phyloP scores from a whole-genome alignment of 2,329 filamentous ascomycete genomes.

The Fusarium sp. region DNA sequence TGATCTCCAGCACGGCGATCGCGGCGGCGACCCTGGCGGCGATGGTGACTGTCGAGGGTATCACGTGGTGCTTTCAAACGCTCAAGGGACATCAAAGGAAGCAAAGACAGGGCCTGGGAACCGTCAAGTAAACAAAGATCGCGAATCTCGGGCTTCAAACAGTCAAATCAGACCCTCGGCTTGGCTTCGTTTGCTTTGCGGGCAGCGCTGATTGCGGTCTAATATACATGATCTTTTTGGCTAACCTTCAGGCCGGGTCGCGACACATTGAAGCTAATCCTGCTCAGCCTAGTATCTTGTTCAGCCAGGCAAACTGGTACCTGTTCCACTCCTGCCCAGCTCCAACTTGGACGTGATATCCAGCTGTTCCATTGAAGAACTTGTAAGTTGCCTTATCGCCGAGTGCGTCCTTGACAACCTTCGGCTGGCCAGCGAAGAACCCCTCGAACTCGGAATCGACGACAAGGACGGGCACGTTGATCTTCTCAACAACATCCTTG shows the following conservation, averaged over 20 bases:
- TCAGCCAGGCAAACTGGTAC: slow-evolving; percentile 46
- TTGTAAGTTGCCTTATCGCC: slow-evolving; percentile 29
- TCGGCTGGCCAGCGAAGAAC: slow-evolving; percentile 22
- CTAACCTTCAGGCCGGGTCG: neutral
- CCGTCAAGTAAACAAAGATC: no score
- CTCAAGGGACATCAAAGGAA: no score
- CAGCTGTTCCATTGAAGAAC: slow-evolving; percentile 31
- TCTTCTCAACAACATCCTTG: slow-evolving; percentile 27
- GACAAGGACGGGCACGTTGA: slow-evolving; percentile 43
- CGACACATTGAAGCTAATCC: slow-evolving; percentile 17
- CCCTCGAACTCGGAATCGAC: slow-evolving; percentile 29
- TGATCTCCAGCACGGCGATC: no score
- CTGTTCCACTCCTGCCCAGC: slow-evolving; percentile 35
- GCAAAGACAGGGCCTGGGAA: no score
- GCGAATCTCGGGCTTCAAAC: no score
- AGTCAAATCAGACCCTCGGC: no score
- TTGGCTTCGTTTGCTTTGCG: no score
- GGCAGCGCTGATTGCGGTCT: no score
- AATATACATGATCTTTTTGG: no score
- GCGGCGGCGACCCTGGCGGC: no score
- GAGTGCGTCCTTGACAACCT: slow-evolving; percentile 23
- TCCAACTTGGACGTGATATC: slow-evolving; percentile 38
- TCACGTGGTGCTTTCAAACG: no score
- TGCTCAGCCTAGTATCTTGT: slow-evolving; percentile 43
- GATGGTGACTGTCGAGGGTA: no score